Base-by-base conservation (phyloP, 495 filamentous ascomycete genomes). In the Staphylotrichum longicolle region DNA sequence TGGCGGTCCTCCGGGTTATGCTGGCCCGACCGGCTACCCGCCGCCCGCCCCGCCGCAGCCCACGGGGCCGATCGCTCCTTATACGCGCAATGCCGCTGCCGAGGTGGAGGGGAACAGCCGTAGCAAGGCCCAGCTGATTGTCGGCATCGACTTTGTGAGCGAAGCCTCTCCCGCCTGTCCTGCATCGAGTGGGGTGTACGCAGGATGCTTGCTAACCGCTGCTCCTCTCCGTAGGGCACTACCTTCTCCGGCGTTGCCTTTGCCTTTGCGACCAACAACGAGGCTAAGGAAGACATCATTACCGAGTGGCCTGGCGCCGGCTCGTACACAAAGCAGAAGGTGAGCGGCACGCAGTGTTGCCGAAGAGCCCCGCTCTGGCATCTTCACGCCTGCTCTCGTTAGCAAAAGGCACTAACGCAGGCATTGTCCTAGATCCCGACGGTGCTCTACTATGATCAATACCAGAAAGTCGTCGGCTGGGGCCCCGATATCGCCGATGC, bases 101-200 rank as follows among this genome's bases (percentile, higher is more conserved):
- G 95, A 97, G 73, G 89, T 96, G 32, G 92, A 96, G 66, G 91
- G 89, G 34, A 88, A 85, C 57, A 90, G 89, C 68, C 83, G 90
- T 68, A 89, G 84, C 71, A 91, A 90, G 73, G 86, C 88, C 27
- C 88, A 90, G 78, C 77, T 91, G 62, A 91, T 91, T 69, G 88
- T 91, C 57, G 88, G 88, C 57, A 91, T 91, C 69, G 88, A 91
- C 69, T 91, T 91, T 78, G 88, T 91, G 76, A 70, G 88, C 79
- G 30, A 14, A 14, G 20, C 20, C 32, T 11, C 40, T 37, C 5
- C 32, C 45, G 5, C 12, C 57, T 47, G 11, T 7, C n/a, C 14
- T 11, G 9, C 3, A 9, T 14, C 12, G 6, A 51, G 48, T 46
- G 32, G 11, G 1, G 10, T 53, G 37, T n/a, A 27, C 20, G 20